Evolutionary conservation across 1,139 yeast genomes (phyloP).

Genomic region (Taphrina pruni): DNA sequence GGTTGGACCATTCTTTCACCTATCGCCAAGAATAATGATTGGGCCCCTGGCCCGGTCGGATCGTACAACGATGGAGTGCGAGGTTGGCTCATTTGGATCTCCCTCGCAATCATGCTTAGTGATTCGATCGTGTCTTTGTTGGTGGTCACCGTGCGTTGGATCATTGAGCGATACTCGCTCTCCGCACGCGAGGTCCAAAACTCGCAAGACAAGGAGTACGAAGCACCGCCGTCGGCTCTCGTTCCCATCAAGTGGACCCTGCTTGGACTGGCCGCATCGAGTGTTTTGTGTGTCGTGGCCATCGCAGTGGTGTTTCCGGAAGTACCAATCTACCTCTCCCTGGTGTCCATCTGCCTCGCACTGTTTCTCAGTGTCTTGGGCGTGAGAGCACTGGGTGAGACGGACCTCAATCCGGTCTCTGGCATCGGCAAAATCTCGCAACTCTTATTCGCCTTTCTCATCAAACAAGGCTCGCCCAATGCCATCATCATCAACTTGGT

Average conservation of each 20-base stretch:
- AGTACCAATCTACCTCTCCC: slow-evolving; percentile 70
- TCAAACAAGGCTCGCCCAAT: slow-evolving; percentile 80
- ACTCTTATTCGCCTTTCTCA: slow-evolving; percentile 76
- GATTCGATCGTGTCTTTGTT: slow-evolving; percentile 84
- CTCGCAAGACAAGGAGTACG: slow-evolving; percentile 54
- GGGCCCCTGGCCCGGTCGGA: slow-evolving; percentile 90
- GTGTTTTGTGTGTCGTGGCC: slow-evolving; percentile 68
- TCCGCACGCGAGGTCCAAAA: slow-evolving; percentile 45
- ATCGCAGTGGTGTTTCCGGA: slow-evolving; percentile 71
- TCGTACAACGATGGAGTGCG: slow-evolving; percentile 83
- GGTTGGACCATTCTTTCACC: slow-evolving; percentile 96
- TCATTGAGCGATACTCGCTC: slow-evolving; percentile 12
- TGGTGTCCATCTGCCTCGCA: slow-evolving; percentile 74
- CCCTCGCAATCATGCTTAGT: slow-evolving; percentile 90
- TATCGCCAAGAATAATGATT: slow-evolving; percentile 65
- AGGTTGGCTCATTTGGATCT: slow-evolving; percentile 97
- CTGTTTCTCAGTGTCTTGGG: slow-evolving; percentile 80
- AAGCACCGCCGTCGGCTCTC: slow-evolving; percentile 56
- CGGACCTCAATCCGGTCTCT: slow-evolving; percentile 94
- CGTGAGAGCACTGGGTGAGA: slow-evolving; percentile 92
- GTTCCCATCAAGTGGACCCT: slow-evolving; percentile 61
- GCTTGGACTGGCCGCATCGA: slow-evolving; percentile 68
- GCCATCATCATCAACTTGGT: slow-evolving; percentile 81
- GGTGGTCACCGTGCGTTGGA: slow-evolving; percentile 58
- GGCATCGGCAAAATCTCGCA: slow-evolving; percentile 96